Conservation (phyloP, 805 yeast species). For the Ogataea ganodermae region DNA sequence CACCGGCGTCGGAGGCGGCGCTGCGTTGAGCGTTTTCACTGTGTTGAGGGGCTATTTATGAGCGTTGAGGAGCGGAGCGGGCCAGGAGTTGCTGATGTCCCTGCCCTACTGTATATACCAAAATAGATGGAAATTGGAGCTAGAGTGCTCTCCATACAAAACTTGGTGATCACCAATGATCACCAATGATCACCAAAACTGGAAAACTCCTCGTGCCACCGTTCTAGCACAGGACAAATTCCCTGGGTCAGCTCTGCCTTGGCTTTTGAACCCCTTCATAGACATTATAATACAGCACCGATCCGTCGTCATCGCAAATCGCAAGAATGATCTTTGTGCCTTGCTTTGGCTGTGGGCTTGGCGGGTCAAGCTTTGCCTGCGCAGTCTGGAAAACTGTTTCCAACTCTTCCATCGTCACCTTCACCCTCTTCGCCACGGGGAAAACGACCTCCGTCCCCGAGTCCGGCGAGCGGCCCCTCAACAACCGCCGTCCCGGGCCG, state of each 20-base stretch:
- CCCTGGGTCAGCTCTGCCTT: conserved; percentile 27
- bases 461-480: conserved; percentile 39
- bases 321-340: conserved; percentile 51
- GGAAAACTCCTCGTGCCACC: conserved; percentile 1
- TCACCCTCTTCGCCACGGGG: conserved; percentile 34
- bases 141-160: no score
- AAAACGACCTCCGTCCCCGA: conserved; percentile 34
- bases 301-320: conserved; percentile 63
- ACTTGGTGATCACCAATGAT: background rate
- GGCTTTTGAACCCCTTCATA: conserved; percentile 70
- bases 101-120: no score
- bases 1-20: background rate
- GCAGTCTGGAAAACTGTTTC: conserved; percentile 40
- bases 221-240: background rate
- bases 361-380: background rate
- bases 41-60: background rate
- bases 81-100: no score
- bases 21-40: background rate
- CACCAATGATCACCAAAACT: background rate
- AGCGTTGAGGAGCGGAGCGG: background rate
- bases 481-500: conserved; percentile 11
- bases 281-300: conserved; percentile 67
- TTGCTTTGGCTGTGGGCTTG: conserved; percentile 15
- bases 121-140: no score
- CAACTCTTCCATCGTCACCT: conserved; percentile 41